These are phyloP conservation scores for Cryptococcus sp. DNA, from an alignment of 1,284 basidiomycete genomes.

Conservation along the genomic window DNA sequence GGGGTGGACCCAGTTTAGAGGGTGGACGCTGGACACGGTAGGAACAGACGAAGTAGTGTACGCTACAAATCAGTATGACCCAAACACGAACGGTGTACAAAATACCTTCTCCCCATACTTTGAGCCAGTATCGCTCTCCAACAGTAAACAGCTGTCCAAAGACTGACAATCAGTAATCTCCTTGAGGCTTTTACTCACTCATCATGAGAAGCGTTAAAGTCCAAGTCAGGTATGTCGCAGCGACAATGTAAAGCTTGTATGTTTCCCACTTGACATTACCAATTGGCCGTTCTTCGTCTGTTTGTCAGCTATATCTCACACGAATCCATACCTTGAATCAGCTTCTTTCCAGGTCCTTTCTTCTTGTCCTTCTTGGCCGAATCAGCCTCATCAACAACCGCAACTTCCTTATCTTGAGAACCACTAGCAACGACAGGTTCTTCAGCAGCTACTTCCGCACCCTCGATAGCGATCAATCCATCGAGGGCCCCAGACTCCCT, in stretches of 20 bases:
- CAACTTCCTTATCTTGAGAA: conserved; percentile 48
- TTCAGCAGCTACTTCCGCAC: conserved; percentile 52
- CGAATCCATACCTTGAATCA: conserved; percentile 31
- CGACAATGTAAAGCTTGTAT: conserved; percentile 68
- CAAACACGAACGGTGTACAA: background rate
- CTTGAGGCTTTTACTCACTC: conserved; percentile 11
- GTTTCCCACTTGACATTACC: conserved; percentile 74
- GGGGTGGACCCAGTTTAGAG: conserved; percentile 5
- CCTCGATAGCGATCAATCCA: conserved; percentile 39
- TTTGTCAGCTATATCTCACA: background rate
- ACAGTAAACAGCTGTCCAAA: conserved; percentile 53
- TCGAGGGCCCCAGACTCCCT: conserved; percentile 54
- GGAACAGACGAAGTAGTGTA: conserved; percentile 22
- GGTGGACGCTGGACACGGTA: conserved; percentile 20
- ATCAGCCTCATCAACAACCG: conserved; percentile 41
- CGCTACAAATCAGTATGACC: conserved; percentile 11
- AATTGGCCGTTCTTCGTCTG: conserved; percentile 57
- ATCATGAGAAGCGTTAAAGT: conserved; percentile 33
- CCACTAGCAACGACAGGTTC: conserved; percentile 49
- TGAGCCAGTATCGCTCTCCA: conserved; percentile 62
- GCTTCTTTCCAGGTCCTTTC: conserved; percentile 38
- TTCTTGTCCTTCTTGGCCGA: conserved; percentile 20
- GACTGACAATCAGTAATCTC: conserved; percentile 15
- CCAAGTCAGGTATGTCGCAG: conserved; percentile 46
- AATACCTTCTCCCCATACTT: conserved; percentile 54